These are phyloP conservation scores for Phytophthora colocasiae DNA, from an alignment of 352 stramenopile species.

Conservation along the genomic window DNA sequence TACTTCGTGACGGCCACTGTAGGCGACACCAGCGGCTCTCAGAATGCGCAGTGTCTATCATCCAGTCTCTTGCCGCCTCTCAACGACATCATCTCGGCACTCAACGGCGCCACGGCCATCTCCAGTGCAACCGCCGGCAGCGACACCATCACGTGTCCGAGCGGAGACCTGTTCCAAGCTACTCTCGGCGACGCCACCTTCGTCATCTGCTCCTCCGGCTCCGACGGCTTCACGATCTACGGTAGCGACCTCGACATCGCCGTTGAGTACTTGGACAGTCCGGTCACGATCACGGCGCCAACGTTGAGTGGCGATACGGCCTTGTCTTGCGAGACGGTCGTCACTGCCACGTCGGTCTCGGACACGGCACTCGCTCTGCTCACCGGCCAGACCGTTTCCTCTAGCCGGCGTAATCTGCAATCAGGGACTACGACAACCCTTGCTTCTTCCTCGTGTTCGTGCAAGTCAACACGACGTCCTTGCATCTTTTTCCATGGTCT, in stretches of 20 bases:
- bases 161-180: slow-evolving; percentile 35
- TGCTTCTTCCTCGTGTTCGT: slow-evolving; percentile 31
- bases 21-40: slow-evolving; percentile 4
- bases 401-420: slow-evolving; percentile 15
- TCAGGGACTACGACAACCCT: slow-evolving; percentile 11
- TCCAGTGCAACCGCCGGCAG: slow-evolving; percentile 4
- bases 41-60: slow-evolving; percentile 24
- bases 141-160: slow-evolving; percentile 26
- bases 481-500: slow-evolving; percentile 52
- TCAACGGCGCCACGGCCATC: slow-evolving; percentile 25
- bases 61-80: slow-evolving; percentile 19
- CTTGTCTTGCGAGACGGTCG: slow-evolving; percentile 19
- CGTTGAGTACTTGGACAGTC: slow-evolving; percentile 25
- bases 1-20: slow-evolving; percentile 32
- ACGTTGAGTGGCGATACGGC: slow-evolving; percentile 12
- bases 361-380: slow-evolving; percentile 27
- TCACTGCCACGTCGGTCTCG: slow-evolving; percentile 18
- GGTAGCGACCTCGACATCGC: slow-evolving; percentile 34
- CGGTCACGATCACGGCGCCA: slow-evolving; percentile 23
- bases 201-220: slow-evolving; percentile 29
- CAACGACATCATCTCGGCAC: slow-evolving; percentile 23
- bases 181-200: slow-evolving; percentile 29
- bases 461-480: slow-evolving; percentile 26
- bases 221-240: slow-evolving; percentile 24
- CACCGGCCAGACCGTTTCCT: slow-evolving; percentile 16